Conservation (phyloP, 164 flowering plant species). For the Echeveria elegans region DNA sequence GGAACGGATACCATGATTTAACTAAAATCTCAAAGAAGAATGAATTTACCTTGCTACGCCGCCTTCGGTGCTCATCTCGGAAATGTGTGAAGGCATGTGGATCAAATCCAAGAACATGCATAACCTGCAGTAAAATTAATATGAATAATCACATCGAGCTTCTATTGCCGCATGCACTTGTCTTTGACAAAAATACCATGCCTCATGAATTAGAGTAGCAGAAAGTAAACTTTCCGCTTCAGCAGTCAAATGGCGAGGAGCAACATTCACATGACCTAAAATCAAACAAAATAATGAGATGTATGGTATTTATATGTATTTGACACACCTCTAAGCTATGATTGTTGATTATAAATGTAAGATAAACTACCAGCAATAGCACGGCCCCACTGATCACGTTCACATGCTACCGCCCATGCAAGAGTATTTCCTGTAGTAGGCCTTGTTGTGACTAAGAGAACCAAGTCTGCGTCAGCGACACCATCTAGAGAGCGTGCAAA, state of each 20-base stretch:
- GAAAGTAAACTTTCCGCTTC: conserved; percentile 97
- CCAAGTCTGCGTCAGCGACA: conserved; percentile 83
- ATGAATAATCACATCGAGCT: conserved; percentile 8
- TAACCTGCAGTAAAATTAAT: conserved; percentile 44
- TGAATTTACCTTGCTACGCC: conserved; percentile 68
- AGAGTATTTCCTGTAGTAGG: conserved; percentile 99
- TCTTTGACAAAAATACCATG: conserved; percentile 17
- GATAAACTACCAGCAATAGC: conserved; percentile 80
- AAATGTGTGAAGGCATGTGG: conserved; percentile 99
- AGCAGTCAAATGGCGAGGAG: conserved; percentile 99
- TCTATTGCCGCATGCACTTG: neutral
- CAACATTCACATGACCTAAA: conserved; percentile 97
- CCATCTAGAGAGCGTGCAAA: conserved; percentile 56
- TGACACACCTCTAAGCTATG: neutral
- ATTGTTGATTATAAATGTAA: neutral
- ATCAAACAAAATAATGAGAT: neutral
- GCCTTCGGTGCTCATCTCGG: conserved; percentile 94
- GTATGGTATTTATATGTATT: neutral
- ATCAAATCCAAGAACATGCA: conserved; percentile 99
- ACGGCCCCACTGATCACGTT: conserved; percentile 99
- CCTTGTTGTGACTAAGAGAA: conserved; percentile 92
- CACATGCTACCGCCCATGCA: conserved; percentile 99
- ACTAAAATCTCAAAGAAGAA: neutral
- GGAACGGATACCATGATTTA: neutral
- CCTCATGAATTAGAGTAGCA: conserved; percentile 97